A percentile compares a stretch with the other conserved stretches of the same genome.
Conservation (phyloP, 495 filamentous ascomycete species). For the Aspergillus asperescens region DNA sequence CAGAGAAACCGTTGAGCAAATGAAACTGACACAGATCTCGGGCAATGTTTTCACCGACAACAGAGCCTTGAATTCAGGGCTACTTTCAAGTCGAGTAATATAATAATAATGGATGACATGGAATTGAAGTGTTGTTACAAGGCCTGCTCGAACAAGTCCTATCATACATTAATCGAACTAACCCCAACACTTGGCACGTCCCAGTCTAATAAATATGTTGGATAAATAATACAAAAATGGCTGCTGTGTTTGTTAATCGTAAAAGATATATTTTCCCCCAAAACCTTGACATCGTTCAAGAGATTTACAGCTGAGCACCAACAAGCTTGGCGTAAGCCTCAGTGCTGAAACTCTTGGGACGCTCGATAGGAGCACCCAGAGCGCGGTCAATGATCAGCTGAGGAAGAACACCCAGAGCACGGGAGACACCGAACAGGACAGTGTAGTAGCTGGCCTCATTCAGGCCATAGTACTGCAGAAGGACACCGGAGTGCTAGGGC, state of each 20-base stretch:
- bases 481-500: constrained; percentile 81
- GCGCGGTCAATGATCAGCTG: constrained; percentile 99
- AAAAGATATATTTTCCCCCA: constrained; percentile 8
- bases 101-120: constrained; percentile 15
- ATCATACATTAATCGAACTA: constrained; percentile 44
- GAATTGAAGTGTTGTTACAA: constrained; percentile 41
- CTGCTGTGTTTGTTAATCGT: constrained; percentile 16
- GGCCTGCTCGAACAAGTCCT: constrained; percentile 47
- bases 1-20: constrained; percentile 13
- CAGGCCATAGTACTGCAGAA: constrained; percentile 98
- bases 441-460: constrained; percentile 99
- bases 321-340: constrained; percentile 94
- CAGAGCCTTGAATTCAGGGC: not conserved
- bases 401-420: constrained; percentile 94
- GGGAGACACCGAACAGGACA: constrained; percentile 96
- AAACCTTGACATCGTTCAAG: constrained; percentile 13
- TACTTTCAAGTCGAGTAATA: too few species aligned
- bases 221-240: constrained; percentile 24
- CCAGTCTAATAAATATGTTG: constrained; percentile 30
- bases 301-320: constrained; percentile 75
- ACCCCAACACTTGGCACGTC: constrained; percentile 32
- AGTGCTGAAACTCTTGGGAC: constrained; percentile 96
- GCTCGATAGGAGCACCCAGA: constrained; percentile 63
- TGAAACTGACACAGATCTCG: too few species aligned
- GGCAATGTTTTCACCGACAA: not conserved